Conservation (phyloP, 441 rosid genomes). For the Adansonia madagascariensis region DNA sequence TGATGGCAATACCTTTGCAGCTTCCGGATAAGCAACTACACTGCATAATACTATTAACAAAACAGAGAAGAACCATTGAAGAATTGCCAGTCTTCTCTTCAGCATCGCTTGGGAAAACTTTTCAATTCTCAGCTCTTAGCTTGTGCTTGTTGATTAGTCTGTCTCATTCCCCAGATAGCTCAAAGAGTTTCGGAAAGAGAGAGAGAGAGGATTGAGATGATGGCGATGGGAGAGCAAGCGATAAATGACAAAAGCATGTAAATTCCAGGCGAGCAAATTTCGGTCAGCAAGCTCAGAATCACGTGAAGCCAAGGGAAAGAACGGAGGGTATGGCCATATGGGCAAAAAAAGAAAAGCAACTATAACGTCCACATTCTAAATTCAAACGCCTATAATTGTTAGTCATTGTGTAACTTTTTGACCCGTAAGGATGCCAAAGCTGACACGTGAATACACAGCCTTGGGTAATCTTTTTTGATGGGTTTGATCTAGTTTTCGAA, state of each 20-base stretch:
- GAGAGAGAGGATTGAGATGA: background rate
- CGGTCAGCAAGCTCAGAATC: conserved; percentile 53
- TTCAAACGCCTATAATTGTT: background rate
- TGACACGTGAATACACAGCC: conserved; percentile 35
- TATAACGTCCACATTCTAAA: no score
- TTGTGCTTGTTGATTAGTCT: conserved; percentile 5
- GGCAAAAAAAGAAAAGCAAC: no score
- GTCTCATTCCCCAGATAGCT: conserved; percentile 15
- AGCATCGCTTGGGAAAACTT: conserved; percentile 25
- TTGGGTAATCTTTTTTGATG: background rate
- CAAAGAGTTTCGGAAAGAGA: background rate
- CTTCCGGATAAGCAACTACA: background rate
- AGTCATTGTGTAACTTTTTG: background rate
- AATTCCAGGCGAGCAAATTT: conserved; percentile 46
- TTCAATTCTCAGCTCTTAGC: no score
- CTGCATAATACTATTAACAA: conserved; percentile 23
- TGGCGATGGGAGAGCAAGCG: conserved; percentile 29
- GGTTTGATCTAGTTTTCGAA: background rate
- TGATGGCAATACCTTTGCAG: conserved; percentile 33
- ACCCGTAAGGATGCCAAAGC: conserved; percentile 17
- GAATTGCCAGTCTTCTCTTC: conserved; percentile 27
- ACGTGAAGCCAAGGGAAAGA: conserved; percentile 51
- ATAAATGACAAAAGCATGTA: conserved; percentile 52
- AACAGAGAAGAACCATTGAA: conserved; percentile 28
- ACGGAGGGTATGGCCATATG: background rate